These are phyloP conservation scores for Neofusicoccum sp. DNA, from an alignment of 2,329 filamentous ascomycete genomes.

Conservation along the genomic window DNA sequence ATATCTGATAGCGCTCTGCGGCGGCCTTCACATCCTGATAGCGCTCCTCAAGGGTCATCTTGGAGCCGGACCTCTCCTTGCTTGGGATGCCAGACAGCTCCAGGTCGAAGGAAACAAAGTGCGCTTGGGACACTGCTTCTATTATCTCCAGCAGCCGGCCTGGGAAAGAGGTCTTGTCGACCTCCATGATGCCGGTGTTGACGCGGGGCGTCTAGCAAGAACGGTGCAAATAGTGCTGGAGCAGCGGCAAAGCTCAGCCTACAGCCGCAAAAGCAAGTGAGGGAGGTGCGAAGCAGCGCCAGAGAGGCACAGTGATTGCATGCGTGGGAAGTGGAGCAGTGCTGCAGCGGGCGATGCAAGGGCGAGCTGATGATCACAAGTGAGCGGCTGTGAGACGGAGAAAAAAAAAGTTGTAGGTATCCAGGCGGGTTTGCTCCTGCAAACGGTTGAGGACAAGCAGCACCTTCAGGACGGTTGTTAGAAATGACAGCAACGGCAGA, in stretches of 20 bases:
- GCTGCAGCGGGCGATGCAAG: neutral
- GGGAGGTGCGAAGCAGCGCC: neutral
- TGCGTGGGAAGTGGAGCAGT: neutral
- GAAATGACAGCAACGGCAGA: neutral
- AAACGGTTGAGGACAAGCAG: neutral
- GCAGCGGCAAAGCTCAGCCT: neutral
- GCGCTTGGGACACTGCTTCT: slow-evolving; percentile 58
- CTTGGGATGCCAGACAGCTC: slow-evolving; percentile 66
- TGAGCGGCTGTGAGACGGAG: neutral
- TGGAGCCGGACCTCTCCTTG: slow-evolving; percentile 32
- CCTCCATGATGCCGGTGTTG: slow-evolving; percentile 58
- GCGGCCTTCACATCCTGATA: slow-evolving; percentile 64
- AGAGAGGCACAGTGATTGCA: neutral
- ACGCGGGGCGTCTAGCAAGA: neutral
- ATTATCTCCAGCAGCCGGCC: slow-evolving; percentile 59
- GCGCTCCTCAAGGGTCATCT: slow-evolving; percentile 59
- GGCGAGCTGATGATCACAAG: neutral
- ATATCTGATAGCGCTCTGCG: slow-evolving; percentile 64
- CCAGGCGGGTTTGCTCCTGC: neutral
- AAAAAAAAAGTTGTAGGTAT: neutral
- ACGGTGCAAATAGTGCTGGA: neutral
- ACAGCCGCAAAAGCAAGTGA: neutral
- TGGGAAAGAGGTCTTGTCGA: slow-evolving; percentile 54
- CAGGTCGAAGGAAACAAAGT: slow-evolving; percentile 66
- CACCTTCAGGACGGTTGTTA: neutral